Evolutionary conservation across 805 yeast genomes (phyloP).

Genomic region (Hanseniaspora nectarophila): DNA sequence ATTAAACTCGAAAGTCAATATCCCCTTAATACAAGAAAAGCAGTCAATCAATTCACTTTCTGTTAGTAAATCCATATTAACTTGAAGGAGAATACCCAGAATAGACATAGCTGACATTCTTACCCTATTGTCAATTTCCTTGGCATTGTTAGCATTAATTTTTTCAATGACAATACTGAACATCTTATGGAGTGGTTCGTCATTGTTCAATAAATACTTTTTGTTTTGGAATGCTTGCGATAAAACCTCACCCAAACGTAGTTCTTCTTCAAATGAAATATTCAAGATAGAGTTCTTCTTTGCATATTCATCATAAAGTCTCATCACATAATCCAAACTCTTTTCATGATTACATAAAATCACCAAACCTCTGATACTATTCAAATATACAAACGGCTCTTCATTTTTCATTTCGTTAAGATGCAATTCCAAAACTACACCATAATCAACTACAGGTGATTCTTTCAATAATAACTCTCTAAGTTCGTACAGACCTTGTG

Average conservation of each 20-base stretch:
- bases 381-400: constrained; percentile 80
- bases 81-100: constrained; percentile 57
- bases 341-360: constrained; percentile 39
- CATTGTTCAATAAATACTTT: constrained; percentile 31
- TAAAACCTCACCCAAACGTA: constrained; percentile 74
- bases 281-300: constrained; percentile 20
- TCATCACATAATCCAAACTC: constrained; percentile 31
- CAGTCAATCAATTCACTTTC: constrained; percentile 39
- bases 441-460: constrained; percentile 41
- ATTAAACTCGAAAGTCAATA: constrained; percentile 47
- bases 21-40: constrained; percentile 67
- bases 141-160: constrained; percentile 26
- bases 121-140: constrained; percentile 41
- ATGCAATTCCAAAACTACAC: constrained; percentile 50
- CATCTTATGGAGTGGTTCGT: constrained; percentile 34
- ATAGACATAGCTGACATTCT: constrained; percentile 83
- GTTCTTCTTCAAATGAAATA: constrained; percentile 45
- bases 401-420: constrained; percentile 54
- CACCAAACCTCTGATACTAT: constrained; percentile 68
- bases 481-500: constrained; percentile 65
- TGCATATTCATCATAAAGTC: constrained; percentile 29
- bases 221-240: constrained; percentile 41
- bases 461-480: constrained; percentile 41
- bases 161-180: constrained; percentile 34
- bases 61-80: constrained; percentile 43